Evolutionary conservation across 306 rosid species (phyloP), one percentile per base, ranked within the genome.

Genomic region (Vicia sativa): DNA sequence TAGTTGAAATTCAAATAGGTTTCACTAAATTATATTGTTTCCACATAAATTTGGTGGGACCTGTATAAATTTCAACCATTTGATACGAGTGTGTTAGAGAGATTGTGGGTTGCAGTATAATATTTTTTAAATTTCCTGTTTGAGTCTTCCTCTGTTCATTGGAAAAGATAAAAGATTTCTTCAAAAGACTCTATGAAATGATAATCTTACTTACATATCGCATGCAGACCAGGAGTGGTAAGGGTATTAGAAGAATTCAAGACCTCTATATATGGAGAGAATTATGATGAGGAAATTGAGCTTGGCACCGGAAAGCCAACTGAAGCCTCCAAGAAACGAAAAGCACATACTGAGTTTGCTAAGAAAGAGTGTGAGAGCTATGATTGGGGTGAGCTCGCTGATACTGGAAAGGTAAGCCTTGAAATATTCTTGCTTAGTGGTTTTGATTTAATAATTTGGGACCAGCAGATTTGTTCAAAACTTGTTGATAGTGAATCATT

Each of bases 311-410:
- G 69, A 54, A 85, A 80, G 82, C 77, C 75, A 5, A 83, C 81
- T 26, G 96, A 87, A 60, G 59, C 89, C 29, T 73, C 90, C 60
- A 87, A 72, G 48, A 92, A 90, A 65, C 81, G 98, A 67, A 90
- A 90, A 80, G 88, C 89, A 10, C 31, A 52, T 3, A 70, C 87
- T 7, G 98, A 87, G 37, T 66, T 52, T 80, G 96, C 96, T 11
- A 74, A 73, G 28, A 74, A 81, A 67, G 92, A 86, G 84, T 77
- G 69, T 72, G 83, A 80, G 62, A 84, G 67, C 75, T 86, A 83
- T 74, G 82, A 90, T 67, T 92, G 98, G 96, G 71, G 65, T 37
- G 87, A 83, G 49, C 96, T 92, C 63, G 98, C 96, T 19, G 96
- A 92, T 57, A 77, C 74, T 14, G 96, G 98, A 70, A 78, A 87